Base-by-base conservation (phyloP, 192 early-diverging fungal species). In the Diversispora epigaea region DNA sequence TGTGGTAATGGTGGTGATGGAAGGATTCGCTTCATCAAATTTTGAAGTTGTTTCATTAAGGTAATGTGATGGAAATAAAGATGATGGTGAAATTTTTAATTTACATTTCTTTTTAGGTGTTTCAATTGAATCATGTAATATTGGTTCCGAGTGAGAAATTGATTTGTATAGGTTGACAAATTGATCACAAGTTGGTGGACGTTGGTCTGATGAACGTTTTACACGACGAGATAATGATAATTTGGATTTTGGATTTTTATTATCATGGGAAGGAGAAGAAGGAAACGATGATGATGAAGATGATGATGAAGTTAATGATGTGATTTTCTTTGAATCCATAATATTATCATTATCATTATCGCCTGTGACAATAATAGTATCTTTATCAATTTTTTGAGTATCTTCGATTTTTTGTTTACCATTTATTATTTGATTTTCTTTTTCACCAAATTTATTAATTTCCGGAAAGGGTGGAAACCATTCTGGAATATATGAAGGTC, bases 381-480 rank as follows among this genome's bases (percentile, higher is more conserved):
- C 25, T 32, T 32, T 32, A 2, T 32, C 25, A 32, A 32, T 32
- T 32, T 32, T 32, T 32, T 32, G 25, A 2, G 25, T 32, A 32
- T 32, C 25, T 32, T 32, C 25, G 25, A 32, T 32, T 32, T 32
- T 32, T 32, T 32, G 25, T 32, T 32, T 32, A 32, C 2, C 2
- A 32, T 17, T 17, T 64, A 11, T n/a, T 44, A 12, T 17, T n/a
- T 17, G 8, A n/a, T 12, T 64, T 43, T 40, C 10, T 62, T 32
- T n/a, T 41, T 17, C 43, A 41, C 4, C 4, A 4, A 12, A 15
- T 25, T 12, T 44, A 32, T 64, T 64, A 64, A 64, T 11, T 64
- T 64, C 62, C 9, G 62, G 62, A 17, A 64, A 25, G 39, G 62
- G 62, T 43, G 62, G 62, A 64, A 64, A 40, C 62, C 62, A 64